These are phyloP conservation scores for Corinectria fuckeliana DNA, from an alignment of 2,329 filamentous ascomycete genomes.

Conservation along the genomic window DNA sequence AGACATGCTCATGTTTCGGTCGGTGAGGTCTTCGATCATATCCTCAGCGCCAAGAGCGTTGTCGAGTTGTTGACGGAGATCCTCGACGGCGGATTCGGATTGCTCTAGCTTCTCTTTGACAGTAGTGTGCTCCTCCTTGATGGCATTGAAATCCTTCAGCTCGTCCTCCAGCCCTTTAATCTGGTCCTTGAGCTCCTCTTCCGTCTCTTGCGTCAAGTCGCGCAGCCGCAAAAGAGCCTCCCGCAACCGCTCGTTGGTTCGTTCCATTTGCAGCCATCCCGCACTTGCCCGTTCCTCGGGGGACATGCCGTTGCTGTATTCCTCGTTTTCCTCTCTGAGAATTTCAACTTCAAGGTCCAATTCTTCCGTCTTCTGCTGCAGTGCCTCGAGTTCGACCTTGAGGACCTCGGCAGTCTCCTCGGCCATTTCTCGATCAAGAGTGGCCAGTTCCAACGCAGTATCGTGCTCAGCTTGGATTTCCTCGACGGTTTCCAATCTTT, in stretches of 20 bases:
- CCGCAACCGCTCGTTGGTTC: slow-evolving; percentile 84
- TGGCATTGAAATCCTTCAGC: slow-evolving; percentile 67
- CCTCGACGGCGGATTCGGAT: slow-evolving; percentile 77
- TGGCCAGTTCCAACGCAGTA: slow-evolving; percentile 81
- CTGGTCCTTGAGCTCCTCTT: slow-evolving; percentile 78
- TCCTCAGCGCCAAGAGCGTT: slow-evolving; percentile 87
- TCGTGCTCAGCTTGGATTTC: slow-evolving; percentile 84
- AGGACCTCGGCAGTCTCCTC: slow-evolving; percentile 87
- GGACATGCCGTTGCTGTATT: slow-evolving; percentile 83
- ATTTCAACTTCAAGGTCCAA: slow-evolving; percentile 88
- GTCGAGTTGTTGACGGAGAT: slow-evolving; percentile 90
- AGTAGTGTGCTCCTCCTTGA: slow-evolving; percentile 73
- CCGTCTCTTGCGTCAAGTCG: slow-evolving; percentile 86
- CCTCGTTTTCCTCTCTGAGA: slow-evolving; percentile 83
- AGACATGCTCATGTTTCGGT: slow-evolving; percentile 82
- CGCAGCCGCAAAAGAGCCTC: slow-evolving; percentile 85
- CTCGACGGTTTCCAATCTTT: slow-evolving; percentile 71
- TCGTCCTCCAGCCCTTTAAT: slow-evolving; percentile 78
- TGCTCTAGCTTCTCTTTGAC: slow-evolving; percentile 76
- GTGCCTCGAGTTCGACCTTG: slow-evolving; percentile 78
- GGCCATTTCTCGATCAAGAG: slow-evolving; percentile 93
- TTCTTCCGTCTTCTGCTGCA: slow-evolving; percentile 81
- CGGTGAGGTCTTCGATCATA: slow-evolving; percentile 90
- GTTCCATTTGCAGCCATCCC: slow-evolving; percentile 91
- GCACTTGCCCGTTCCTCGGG: slow-evolving; percentile 86